Percentiles rank a stretch among this genome's conserved stretches.
Evolutionary conservation across 2,329 filamentous ascomycete genomes (phyloP).

Genomic region (Hypomyces rosellus): DNA sequence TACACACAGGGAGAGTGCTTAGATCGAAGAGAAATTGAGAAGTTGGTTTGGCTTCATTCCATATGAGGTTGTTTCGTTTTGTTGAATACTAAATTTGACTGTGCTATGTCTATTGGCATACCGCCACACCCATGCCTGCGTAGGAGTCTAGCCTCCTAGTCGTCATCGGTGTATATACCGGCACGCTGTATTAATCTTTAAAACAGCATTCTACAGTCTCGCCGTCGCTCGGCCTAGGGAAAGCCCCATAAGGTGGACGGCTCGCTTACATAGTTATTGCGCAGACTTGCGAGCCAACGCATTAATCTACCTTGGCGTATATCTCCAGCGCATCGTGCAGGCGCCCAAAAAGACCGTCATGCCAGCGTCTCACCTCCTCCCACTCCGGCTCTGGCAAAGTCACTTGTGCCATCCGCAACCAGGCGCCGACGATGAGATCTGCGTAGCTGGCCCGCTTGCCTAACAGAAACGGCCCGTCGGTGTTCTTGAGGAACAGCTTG

Average conservation of each 20-base stretch:
- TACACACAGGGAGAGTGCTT: too few relatives aligned
- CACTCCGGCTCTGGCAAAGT: conserved; percentile 41
- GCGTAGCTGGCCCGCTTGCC: conserved; percentile 42
- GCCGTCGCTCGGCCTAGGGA: neutral
- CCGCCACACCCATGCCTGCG: too few relatives aligned
- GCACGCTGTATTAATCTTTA: too few relatives aligned
- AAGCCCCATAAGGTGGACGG: neutral
- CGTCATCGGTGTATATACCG: too few relatives aligned
- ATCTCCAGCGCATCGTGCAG: conserved; percentile 40
- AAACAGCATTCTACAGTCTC: too few relatives aligned
- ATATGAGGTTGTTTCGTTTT: too few relatives aligned
- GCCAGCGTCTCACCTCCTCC: conserved; percentile 41
- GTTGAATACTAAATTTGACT: too few relatives aligned
- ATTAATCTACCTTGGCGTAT: conserved; percentile 28
- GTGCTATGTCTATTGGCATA: too few relatives aligned
- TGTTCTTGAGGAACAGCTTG: conserved; percentile 31
- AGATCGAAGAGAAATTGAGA: too few relatives aligned
- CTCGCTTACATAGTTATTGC: neutral
- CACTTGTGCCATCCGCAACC: conserved; percentile 41
- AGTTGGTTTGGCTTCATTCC: too few relatives aligned
- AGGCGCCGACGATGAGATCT: conserved; percentile 51
- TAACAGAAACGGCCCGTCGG: conserved; percentile 42
- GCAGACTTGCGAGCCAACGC: neutral
- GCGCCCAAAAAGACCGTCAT: conserved; percentile 43
- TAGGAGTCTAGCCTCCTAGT: too few relatives aligned